These are phyloP conservation scores for Globisporangium abappressorium DNA, from an alignment of 352 stramenopile genomes.

Conservation along the genomic window DNA sequence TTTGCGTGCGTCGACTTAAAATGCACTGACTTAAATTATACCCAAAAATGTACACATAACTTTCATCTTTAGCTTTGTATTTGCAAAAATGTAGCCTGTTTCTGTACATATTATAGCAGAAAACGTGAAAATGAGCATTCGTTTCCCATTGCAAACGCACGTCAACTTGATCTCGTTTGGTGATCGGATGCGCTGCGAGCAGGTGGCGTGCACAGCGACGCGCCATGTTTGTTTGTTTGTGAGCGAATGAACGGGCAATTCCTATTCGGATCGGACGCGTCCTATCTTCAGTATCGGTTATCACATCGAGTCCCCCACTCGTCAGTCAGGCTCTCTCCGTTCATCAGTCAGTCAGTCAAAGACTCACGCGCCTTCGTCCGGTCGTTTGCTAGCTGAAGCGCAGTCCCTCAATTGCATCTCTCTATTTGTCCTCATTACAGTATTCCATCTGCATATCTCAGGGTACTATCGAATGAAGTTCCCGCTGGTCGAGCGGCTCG, in stretches of 20 bases:
- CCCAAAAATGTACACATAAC: no score
- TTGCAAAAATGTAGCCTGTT: no score
- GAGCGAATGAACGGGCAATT: neutral
- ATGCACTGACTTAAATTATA: no score
- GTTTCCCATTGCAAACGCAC: neutral
- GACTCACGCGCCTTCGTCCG: neutral
- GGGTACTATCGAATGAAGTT: slow-evolving; percentile 20
- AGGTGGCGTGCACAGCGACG: neutral
- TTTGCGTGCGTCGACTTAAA: no score
- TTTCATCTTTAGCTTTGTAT: no score
- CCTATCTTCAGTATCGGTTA: neutral
- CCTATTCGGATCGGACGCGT: neutral
- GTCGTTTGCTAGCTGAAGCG: neutral
- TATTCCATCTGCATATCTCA: neutral
- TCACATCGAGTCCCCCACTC: neutral
- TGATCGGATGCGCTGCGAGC: neutral
- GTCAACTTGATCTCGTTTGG: neutral
- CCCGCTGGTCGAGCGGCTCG: slow-evolving; percentile 17
- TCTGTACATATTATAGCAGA: neutral
- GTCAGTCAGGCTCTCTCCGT: neutral
- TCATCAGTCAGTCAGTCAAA: neutral
- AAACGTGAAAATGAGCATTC: neutral
- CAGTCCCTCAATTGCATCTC: neutral
- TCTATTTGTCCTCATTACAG: neutral
- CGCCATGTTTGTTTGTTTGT: neutral